Evolutionary conservation across 306 rosid genomes (phyloP), one percentile per base, ranked within the genome.

Genomic region (Alnus rubra): DNA sequence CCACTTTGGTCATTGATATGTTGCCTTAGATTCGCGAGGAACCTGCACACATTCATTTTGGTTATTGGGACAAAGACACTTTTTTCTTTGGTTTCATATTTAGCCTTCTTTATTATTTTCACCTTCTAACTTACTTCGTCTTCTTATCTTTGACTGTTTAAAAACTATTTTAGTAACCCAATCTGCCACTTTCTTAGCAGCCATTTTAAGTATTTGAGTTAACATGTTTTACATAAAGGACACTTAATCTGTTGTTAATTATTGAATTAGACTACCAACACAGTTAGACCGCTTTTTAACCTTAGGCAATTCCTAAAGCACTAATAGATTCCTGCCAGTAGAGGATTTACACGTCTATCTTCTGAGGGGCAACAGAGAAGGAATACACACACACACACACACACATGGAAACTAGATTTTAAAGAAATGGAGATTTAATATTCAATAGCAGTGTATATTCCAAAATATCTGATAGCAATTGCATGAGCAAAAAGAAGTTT

Each of bases 41-140:
- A 93, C 99, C 99, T 96, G 99, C 99, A 96, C 89, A 93, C 88
- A 89, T 86, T 87, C 97, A 90, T 86, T 86, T 83, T 83, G 83
- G 97, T 96, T 79, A 96, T 86, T 84, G 86, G 83, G 89, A 87
- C 86, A 87, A 90, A 92, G 89, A 84, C 83, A 85, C 48, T 64
- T 37, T 42, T 87, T 82, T 86, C 77, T 73, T 82, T 74, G 84
- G 82, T 82, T 85, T 76, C 72, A 83, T 77, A 79, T 75, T 82
- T 81, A 71, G 55, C 35, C 69, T 67, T 12, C 74, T 54, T 82
- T 80, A 69, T 79, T 14, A 71, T 44, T 64, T 82, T 68, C 67
- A 73, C 15, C 63, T 62, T 77, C 31, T 71, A 69, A 73, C 56
- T 30, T 58, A 78, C 78, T 81, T 71, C 53, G 75, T 65, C 78